These are phyloP conservation scores for Wickerhamiella slavikovae DNA, from an alignment of 805 yeast species.

Conservation along the genomic window DNA sequence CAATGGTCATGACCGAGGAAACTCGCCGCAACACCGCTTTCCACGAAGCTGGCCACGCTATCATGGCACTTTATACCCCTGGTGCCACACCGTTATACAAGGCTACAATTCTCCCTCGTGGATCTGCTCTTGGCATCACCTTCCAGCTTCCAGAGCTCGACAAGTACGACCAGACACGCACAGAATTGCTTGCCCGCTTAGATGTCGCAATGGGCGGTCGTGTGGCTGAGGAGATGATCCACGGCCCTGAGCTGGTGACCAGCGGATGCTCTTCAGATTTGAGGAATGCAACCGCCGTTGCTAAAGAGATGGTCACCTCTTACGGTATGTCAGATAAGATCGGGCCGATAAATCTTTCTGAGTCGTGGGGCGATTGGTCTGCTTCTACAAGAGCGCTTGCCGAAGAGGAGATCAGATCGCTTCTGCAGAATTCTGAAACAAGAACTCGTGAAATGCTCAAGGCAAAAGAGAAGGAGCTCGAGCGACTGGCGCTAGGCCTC, in stretches of 20 bases:
- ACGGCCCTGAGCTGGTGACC: slow-evolving; percentile 83
- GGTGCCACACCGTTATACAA: slow-evolving; percentile 93
- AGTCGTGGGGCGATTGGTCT: slow-evolving; percentile 92
- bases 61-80: slow-evolving; percentile 84
- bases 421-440: slow-evolving; percentile 54
- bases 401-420: slow-evolving; percentile 70
- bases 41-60: slow-evolving; percentile 99
- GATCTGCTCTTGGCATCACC: slow-evolving; percentile 89
- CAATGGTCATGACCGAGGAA: slow-evolving; percentile 95
- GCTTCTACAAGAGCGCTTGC: slow-evolving; percentile 73
- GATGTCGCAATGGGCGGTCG: slow-evolving; percentile 99
- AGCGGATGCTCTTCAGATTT: slow-evolving; percentile 91
- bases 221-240: slow-evolving; percentile 82
- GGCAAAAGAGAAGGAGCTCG: slow-evolving; percentile 47
- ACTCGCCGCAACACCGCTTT: slow-evolving; percentile 85
- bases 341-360: slow-evolving; percentile 81
- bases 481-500: slow-evolving; percentile 78
- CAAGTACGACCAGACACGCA: slow-evolving; percentile 78
- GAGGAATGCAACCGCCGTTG: slow-evolving; percentile 73
- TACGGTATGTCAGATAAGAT: slow-evolving; percentile 90
- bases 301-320: slow-evolving; percentile 90
- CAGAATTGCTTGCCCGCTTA: slow-evolving; percentile 73
- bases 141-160: slow-evolving; percentile 98
- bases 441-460: slow-evolving; percentile 53
- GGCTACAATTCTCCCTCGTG: slow-evolving; percentile 93